phyloP scores from a whole-genome alignment of 148 eudicot species.

The Beta vulgaris region DNA sequence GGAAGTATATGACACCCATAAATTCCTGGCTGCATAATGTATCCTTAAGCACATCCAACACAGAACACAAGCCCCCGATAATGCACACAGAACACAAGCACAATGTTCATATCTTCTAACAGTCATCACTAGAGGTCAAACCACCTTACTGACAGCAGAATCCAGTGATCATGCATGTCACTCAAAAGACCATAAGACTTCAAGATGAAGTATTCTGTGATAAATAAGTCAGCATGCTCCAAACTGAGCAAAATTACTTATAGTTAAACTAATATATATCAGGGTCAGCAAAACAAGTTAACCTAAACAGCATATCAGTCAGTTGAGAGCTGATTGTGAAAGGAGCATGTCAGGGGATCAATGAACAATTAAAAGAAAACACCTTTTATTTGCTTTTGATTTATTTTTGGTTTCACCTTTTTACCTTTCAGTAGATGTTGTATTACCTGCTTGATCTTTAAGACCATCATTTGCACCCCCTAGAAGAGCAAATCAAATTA shows the following conservation, averaged over 20 bases:
- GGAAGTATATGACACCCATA: too few relatives aligned
- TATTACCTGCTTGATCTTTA: constrained; percentile 40
- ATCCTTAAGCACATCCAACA: too few relatives aligned
- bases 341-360: not conserved
- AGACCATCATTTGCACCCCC: constrained; percentile 36
- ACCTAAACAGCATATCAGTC: not conserved
- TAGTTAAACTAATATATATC: not conserved
- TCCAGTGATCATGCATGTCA: not conserved
- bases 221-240: not conserved
- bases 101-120: not conserved
- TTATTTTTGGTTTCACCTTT: constrained; percentile 26
- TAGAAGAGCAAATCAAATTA: constrained; percentile 23
- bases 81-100: too few relatives aligned
- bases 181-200: not conserved
- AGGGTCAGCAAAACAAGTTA: not conserved
- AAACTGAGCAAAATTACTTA: not conserved
- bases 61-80: too few relatives aligned
- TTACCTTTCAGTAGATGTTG: constrained; percentile 52
- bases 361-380: not conserved
- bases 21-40: too few relatives aligned
- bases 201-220: not conserved
- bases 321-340: not conserved
- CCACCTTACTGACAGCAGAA: not conserved
- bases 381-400: not conserved
- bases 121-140: not conserved